Evolutionary conservation across 129 eudicot species (phyloP), one percentile per base, ranked within the genome.

Genomic region (Mikania micrantha): DNA sequence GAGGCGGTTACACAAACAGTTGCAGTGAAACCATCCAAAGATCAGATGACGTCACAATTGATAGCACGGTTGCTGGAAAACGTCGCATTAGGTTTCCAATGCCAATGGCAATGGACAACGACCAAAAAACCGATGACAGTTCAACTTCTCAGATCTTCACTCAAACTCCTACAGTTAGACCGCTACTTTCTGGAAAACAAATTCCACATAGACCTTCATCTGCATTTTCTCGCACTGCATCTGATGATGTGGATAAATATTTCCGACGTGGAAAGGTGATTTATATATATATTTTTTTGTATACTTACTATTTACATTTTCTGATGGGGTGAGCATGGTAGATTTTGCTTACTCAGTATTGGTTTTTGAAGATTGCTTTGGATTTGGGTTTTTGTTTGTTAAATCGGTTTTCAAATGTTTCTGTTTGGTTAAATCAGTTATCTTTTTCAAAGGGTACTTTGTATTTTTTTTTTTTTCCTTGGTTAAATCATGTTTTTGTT

Each of bases 21-120:
- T 84, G 91, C 71, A 83, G 91, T 73, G 94, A 90, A 54, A 78
- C 84, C 59, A 67, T 83, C 58, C 99, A 94, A 54, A 87, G 85
- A 76, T 90, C 99, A 59, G 99, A 94, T 81, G 99, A 94, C 45
- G 42, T 87, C 34, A 88, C 99, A 16, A 90, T 89, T 4, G 99
- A 94, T 69, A 94, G 95, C 83, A 76, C 85, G 11, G 74, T 85
- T 36, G 91, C 95, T 5, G 87, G 92, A 12, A 90, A 90, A 73
- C 76, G 88, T 35, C 86, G 85, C 10, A 74, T 87, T 45, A 83
- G 78, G 77, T 70, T 89, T 72, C 90, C 88, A 8, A 44, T 85
- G 69, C 17, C 42, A 12, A 39, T 79, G 56, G 64, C 95, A 29
- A 76, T 87, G 82, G 99, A 94, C 42, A 81, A 75, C 63, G 97